Conservation (phyloP, 345 rosid species). For the Barbarea vulgaris region DNA sequence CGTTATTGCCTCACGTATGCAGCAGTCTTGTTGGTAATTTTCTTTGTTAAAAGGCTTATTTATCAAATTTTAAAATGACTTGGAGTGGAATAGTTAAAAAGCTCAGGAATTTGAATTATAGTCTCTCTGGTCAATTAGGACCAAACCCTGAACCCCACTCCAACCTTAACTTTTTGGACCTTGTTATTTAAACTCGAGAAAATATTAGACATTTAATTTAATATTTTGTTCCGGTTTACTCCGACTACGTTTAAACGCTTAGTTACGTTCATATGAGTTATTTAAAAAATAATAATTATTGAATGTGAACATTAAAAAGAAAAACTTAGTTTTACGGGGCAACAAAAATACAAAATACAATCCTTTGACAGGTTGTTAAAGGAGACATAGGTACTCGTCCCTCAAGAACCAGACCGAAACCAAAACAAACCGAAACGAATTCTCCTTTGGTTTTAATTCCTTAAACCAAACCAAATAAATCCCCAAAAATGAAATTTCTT, state of each 20-base stretch:
- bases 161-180: not conserved
- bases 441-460: not conserved
- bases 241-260: not conserved
- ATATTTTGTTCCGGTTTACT: not conserved
- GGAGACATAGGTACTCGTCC: not conserved
- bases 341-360: not conserved
- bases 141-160: not conserved
- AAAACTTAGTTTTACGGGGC: not conserved
- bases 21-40: constrained; percentile 1
- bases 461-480: not conserved
- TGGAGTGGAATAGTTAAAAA: constrained; percentile 5
- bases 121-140: constrained; percentile 4
- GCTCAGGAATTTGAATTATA: not conserved
- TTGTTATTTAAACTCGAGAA: not conserved
- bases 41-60: not conserved
- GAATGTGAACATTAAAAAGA: not conserved
- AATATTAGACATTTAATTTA: not conserved
- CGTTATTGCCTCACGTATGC: constrained; percentile 2
- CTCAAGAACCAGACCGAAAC: not conserved
- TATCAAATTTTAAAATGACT: constrained; percentile 13
- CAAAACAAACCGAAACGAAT: not conserved
- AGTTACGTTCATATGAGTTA: not conserved
- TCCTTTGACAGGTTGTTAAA: not conserved
- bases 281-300: not conserved
- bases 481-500: not conserved